These are phyloP conservation scores for Aspergillus nomiae DNA, from an alignment of 2,329 filamentous ascomycete species.

Conservation along the genomic window DNA sequence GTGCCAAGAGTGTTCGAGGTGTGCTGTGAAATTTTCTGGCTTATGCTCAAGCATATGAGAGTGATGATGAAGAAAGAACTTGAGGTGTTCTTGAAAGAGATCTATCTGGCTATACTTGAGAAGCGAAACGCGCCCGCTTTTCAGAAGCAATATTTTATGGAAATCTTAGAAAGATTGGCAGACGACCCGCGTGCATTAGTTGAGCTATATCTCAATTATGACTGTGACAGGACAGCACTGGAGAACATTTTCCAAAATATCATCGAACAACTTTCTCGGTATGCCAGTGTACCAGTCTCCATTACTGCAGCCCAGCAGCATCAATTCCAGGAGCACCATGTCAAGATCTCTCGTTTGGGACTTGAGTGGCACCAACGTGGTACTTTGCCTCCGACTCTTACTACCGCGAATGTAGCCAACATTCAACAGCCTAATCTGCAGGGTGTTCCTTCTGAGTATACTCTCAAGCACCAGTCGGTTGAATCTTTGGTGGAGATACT, in stretches of 20 bases:
- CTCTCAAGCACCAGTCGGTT: constrained; percentile 84
- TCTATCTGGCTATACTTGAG: constrained; percentile 89
- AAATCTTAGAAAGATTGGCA: constrained; percentile 79
- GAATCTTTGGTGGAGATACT: constrained; percentile 87
- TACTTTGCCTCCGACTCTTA: constrained; percentile 83
- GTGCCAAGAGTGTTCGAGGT: constrained; percentile 92
- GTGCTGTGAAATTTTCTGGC: constrained; percentile 95
- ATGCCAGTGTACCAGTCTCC: constrained; percentile 76
- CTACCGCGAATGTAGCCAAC: constrained; percentile 71
- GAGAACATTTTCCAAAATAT: constrained; percentile 96
- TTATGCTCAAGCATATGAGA: constrained; percentile 92
- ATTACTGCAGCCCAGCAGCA: constrained; percentile 80
- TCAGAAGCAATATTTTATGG: constrained; percentile 91
- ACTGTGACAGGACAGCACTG: constrained; percentile 87
- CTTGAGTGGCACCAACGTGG: constrained; percentile 84
- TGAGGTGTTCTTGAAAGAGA: constrained; percentile 96
- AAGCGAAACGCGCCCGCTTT: constrained; percentile 82
- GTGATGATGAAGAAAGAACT: constrained; percentile 98
- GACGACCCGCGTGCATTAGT: constrained; percentile 86
- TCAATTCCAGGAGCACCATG: constrained; percentile 77
- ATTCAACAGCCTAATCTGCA: constrained; percentile 50
- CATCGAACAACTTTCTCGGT: constrained; percentile 88
- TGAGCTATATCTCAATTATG: constrained; percentile 96
- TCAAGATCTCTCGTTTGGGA: constrained; percentile 59
- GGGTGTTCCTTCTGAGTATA: constrained; percentile 83